Evolutionary conservation across 805 yeast species (phyloP), one percentile per base, ranked within the genome.

Genomic region (Naumovozyma baii): DNA sequence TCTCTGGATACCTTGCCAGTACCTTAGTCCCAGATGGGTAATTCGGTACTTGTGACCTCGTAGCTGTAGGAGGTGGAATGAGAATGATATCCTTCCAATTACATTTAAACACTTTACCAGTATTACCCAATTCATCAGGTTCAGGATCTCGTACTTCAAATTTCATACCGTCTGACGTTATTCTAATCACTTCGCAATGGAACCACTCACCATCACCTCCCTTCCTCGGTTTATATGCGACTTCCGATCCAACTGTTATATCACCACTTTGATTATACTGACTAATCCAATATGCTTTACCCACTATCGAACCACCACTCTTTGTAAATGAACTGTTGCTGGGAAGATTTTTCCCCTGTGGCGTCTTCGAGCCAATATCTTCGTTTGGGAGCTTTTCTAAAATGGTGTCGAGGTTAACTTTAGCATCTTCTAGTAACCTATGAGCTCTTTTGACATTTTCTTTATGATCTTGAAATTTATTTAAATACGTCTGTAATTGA

Each of bases 71-170:
- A 2, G 80, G 72, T 0, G 94, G 85, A 33, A 92, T 81, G 30
- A 83, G 64, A 17, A 85, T 70, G 3, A 85, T 62, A 48, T 92
- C 97, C 53, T 80, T 81, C 71, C 83, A 77, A 16, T 74, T 79
- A 8, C 95, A 87, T 51, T 80, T 82, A 63, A 80, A 92, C 1
- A 83, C 69, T 51, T 81, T 90, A 2, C 95, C 96, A 3, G 88
- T 83, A 41, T 88, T 85, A 46, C 83, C 84, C 49, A 78, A 73
- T 52, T 90, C 97, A 54, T 92, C 98, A 0, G 98, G 97, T 54
- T 92, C 98, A 0, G 97, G 96, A 59, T 92, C 98, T 50, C 85
- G 76, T n/a, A 92, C 88, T 61, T 92, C 97, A 57, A 80, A 87
- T 42, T 75, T 64, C 1, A 68, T 65, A 1, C 92, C 90, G 48